phyloP scores from a whole-genome alignment of 345 rosid genomes.

The Eucalyptus decipiens region DNA sequence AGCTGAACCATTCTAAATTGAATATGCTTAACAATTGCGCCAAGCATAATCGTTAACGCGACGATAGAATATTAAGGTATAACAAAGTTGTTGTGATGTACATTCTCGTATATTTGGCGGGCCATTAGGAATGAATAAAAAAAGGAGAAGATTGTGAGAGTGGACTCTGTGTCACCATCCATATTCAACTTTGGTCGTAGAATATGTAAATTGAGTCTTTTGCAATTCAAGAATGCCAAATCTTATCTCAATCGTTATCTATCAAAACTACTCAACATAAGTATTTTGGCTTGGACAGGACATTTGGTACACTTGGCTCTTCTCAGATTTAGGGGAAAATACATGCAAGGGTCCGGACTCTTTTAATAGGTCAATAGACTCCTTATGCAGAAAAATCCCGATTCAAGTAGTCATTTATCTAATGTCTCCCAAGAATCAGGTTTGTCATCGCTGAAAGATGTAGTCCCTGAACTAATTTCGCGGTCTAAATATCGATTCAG shows the following conservation, averaged over 20 bases:
- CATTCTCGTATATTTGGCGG: neutral
- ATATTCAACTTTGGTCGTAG: neutral
- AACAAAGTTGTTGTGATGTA: neutral
- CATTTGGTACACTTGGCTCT: neutral
- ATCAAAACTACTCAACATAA: fast-evolving
- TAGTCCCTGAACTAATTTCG: neutral
- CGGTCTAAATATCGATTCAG: neutral
- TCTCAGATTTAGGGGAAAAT: neutral
- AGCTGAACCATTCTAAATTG: neutral
- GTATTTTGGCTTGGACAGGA: neutral
- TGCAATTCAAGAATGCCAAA: neutral
- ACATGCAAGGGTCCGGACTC: neutral
- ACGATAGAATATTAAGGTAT: neutral
- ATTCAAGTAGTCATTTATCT: neutral
- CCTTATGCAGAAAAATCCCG: neutral
- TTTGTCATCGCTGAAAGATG: neutral
- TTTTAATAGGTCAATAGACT: neutral
- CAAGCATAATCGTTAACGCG: neutral
- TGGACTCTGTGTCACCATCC: neutral
- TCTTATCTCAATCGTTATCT: neutral
- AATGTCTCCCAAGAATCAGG: neutral
- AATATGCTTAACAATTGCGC: neutral
- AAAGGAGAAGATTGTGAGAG: neutral
- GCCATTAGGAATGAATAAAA: neutral
- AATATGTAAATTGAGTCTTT: neutral